A percentile compares a stretch with the other conserved stretches of the same genome.
These are phyloP conservation scores for Wickerhamomyces hampshirensis DNA, from an alignment of 805 yeast species.

Conservation along the genomic window DNA sequence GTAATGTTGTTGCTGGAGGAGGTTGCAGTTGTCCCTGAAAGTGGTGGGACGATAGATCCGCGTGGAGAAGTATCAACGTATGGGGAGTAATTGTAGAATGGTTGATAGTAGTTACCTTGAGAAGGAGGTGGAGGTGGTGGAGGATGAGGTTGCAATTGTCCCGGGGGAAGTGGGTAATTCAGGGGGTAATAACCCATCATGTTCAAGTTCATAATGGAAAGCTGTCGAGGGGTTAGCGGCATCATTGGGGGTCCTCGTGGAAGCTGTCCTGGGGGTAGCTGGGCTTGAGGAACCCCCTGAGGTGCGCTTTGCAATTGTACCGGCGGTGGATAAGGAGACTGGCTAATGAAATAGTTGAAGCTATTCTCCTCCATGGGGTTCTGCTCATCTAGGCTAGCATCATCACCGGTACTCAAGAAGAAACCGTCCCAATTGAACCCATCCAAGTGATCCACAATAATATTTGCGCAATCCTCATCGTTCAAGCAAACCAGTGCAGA, in stretches of 20 bases:
- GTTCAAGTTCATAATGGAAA: no score
- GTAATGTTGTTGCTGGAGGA: background rate
- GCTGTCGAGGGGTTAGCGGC: no score
- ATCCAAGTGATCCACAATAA: constrained; percentile 9
- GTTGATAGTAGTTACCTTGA: background rate
- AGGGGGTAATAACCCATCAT: no score
- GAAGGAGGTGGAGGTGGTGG: background rate
- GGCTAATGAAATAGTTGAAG: no score
- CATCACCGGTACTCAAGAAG: constrained; percentile 7
- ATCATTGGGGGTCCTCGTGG: no score
- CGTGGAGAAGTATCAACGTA: background rate
- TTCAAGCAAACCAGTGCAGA: constrained; percentile 11
- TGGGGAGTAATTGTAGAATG: background rate
- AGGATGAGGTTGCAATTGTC: constrained; percentile 1
- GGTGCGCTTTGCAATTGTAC: no score
- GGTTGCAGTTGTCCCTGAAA: background rate
- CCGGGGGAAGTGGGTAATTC: no score
- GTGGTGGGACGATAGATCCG: background rate
- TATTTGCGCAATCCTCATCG: constrained; percentile 7
- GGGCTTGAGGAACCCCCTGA: no score
- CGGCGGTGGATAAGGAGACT: no score
- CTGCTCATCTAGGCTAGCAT: constrained; percentile 2
- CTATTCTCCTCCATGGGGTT: background rate
- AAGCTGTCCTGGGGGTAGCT: constrained; percentile 1
- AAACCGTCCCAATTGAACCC: constrained; percentile 17